phyloP scores from a whole-genome alignment of 2,329 filamentous ascomycete species.

The Colletotrichum sp. region DNA sequence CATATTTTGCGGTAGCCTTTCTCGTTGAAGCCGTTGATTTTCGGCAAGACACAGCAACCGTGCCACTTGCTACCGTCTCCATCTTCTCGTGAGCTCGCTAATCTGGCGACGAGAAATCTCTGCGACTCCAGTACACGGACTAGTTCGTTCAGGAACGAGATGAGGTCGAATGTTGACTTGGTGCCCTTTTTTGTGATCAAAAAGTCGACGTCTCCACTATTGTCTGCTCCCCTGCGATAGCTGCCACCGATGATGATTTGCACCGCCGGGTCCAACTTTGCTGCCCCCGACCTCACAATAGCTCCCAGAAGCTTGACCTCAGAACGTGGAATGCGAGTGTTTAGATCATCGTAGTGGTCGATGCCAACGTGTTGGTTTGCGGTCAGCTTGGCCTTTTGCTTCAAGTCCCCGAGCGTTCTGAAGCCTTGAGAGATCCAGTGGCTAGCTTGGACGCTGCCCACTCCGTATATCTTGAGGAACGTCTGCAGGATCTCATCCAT shows the following conservation, averaged over 20 bases:
- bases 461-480: conserved; percentile 83
- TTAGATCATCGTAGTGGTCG: conserved; percentile 81
- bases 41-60: conserved; percentile 77
- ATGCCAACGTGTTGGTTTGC: conserved; percentile 77
- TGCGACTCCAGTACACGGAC: conserved; percentile 63
- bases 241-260: conserved; percentile 82
- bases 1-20: conserved; percentile 56
- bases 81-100: conserved; percentile 61
- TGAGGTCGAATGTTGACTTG: conserved; percentile 57
- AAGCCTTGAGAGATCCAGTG: conserved; percentile 80
- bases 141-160: conserved; percentile 66
- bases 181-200: conserved; percentile 76
- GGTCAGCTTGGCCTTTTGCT: conserved; percentile 65
- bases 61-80: conserved; percentile 81
- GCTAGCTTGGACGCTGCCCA: conserved; percentile 71
- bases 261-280: conserved; percentile 65
- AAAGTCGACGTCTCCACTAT: conserved; percentile 84
- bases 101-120: conserved; percentile 72
- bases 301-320: conserved; percentile 76
- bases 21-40: conserved; percentile 35
- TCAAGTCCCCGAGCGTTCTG: conserved; percentile 76
- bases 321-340: conserved; percentile 75
- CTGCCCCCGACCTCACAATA: conserved; percentile 65
- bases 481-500: conserved; percentile 67
- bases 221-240: conserved; percentile 78